These are phyloP conservation scores for Pterocarpus santalinus DNA, from an alignment of 306 rosid genomes.

Conservation along the genomic window DNA sequence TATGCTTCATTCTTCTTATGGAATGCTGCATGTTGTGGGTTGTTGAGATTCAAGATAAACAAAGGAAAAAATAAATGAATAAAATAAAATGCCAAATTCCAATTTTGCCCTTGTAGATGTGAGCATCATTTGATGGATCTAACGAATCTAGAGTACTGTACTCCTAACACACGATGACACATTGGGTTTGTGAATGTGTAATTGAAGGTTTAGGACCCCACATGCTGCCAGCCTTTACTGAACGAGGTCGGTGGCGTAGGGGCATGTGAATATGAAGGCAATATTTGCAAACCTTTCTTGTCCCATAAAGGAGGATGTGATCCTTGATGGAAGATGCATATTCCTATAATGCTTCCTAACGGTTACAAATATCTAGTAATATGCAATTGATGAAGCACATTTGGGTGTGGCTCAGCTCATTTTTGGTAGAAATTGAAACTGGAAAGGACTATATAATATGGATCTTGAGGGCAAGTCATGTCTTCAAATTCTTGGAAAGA, in stretches of 20 bases:
- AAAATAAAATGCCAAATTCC: background rate
- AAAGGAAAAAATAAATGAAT: background rate
- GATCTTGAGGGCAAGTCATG: slow-evolving; percentile 19
- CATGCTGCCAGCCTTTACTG: slow-evolving; percentile 35
- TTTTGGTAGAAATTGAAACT: slow-evolving; percentile 36
- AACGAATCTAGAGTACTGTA: background rate
- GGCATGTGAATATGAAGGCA: slow-evolving; percentile 50
- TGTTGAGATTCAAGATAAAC: background rate
- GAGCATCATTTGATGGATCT: slow-evolving; percentile 14
- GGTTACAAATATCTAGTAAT: background rate
- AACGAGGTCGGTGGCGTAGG: slow-evolving; percentile 49
- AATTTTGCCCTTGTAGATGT: slow-evolving; percentile 1
- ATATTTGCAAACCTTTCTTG: slow-evolving; percentile 46
- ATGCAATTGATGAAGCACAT: slow-evolving; percentile 6
- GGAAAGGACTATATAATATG: background rate
- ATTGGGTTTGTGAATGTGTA: background rate
- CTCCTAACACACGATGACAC: slow-evolving; percentile 10
- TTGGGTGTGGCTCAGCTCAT: slow-evolving; percentile 25
- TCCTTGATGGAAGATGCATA: slow-evolving; percentile 22
- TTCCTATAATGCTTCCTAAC: slow-evolving; percentile 25
- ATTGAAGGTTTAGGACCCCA: slow-evolving; percentile 45
- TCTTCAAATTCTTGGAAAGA: slow-evolving; percentile 12
- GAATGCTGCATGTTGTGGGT: slow-evolving; percentile 27
- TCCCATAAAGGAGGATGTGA: slow-evolving; percentile 33
- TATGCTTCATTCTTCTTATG: slow-evolving; percentile 24